These are phyloP conservation scores for Davidsoniella virescens DNA, from an alignment of 2,329 filamentous ascomycete species.

Conservation along the genomic window DNA sequence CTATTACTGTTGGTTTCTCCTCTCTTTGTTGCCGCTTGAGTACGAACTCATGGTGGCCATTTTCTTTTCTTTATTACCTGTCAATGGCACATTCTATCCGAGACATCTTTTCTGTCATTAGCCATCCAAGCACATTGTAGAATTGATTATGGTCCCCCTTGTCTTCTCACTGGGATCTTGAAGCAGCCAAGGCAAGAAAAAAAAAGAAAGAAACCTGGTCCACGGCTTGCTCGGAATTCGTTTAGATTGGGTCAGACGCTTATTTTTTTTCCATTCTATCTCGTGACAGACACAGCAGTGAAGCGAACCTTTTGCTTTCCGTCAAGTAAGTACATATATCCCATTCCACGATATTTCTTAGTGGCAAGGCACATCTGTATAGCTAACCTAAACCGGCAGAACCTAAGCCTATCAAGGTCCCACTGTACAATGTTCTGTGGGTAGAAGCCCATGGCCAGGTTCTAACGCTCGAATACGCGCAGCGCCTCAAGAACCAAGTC, in stretches of 20 bases:
- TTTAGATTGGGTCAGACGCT: background rate
- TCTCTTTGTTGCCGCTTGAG: no score
- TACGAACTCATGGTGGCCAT: no score
- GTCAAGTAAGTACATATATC: conserved; percentile 7
- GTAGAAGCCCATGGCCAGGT: conserved; percentile 44
- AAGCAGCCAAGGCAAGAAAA: background rate
- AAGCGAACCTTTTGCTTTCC: conserved; percentile 10
- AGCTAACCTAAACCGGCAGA: background rate
- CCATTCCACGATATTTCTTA: no score
- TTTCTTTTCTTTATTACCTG: background rate
- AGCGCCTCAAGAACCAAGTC: conserved; percentile 38
- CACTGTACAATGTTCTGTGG: conserved; percentile 63
- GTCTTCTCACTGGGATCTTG: background rate
- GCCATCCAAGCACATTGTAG: background rate
- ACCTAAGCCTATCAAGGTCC: background rate
- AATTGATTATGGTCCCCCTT: background rate
- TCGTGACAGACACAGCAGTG: background rate
- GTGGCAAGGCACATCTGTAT: background rate
- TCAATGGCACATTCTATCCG: background rate
- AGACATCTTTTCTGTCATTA: background rate
- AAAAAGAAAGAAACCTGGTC: background rate
- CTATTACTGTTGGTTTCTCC: background rate
- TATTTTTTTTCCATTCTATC: background rate
- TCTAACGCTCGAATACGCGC: conserved; percentile 59
- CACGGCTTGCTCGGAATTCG: background rate